These are phyloP conservation scores for Amesomyces nigricolor DNA, from an alignment of 2,329 filamentous ascomycete genomes.

Conservation along the genomic window DNA sequence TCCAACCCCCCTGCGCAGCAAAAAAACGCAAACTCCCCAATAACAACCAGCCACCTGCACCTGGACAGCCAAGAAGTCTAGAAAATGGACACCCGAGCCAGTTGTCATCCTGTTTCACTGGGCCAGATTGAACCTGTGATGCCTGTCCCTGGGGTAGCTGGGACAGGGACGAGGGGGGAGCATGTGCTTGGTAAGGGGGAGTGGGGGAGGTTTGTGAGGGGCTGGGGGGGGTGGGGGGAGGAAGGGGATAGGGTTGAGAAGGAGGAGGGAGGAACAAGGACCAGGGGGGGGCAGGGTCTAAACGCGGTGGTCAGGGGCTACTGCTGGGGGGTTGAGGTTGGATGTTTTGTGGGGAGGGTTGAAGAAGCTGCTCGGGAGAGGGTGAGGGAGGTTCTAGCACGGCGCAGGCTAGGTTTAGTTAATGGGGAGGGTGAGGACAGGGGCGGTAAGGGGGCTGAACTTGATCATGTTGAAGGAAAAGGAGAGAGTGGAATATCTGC, in stretches of 20 bases:
- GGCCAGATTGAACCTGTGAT: no score
- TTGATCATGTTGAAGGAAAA: background rate
- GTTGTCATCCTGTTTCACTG: background rate
- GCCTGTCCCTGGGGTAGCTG: no score
- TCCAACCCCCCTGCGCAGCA: conserved; percentile 20
- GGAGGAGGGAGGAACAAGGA: conserved; percentile 2
- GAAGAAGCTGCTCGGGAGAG: conserved; percentile 4
- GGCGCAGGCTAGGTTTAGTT: no score
- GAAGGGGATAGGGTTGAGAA: no score
- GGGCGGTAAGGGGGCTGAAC: background rate
- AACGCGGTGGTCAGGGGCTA: background rate
- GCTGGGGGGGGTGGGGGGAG: no score
- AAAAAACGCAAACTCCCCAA: conserved; percentile 19
- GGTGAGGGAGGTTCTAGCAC: background rate
- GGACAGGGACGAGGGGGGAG: no score
- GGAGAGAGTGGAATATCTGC: background rate
- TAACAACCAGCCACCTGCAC: background rate
- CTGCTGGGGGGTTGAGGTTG: conserved; percentile 12
- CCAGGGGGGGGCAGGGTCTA: background rate
- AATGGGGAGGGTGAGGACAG: background rate
- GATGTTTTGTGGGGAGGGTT: conserved; percentile 12
- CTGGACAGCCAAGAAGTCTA: background rate
- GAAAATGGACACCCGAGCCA: background rate
- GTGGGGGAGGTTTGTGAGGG: no score
- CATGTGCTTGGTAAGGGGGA: no score